Evolutionary conservation across 345 rosid species (phyloP).

Genomic region (Eucalyptus guilfoylei): DNA sequence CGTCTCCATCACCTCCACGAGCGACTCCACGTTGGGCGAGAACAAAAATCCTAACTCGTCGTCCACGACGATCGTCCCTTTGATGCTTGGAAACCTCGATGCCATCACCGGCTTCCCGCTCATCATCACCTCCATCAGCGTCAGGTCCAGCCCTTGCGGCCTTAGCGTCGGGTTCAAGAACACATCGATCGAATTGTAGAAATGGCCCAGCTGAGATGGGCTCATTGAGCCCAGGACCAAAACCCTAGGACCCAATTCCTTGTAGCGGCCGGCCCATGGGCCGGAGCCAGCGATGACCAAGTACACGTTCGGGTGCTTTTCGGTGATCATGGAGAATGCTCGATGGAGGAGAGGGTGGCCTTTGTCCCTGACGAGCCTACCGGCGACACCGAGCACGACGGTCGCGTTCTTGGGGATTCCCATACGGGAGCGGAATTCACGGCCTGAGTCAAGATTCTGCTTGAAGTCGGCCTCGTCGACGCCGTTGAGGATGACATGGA

Average conservation of each 20-base stretch:
- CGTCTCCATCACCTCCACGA: conserved; percentile 39
- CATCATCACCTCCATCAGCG: conserved; percentile 94
- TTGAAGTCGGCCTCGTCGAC: conserved; percentile 53
- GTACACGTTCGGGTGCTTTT: conserved; percentile 29
- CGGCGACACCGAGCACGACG: conserved; percentile 68
- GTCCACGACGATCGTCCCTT: conserved; percentile 70
- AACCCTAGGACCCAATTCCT: conserved; percentile 42
- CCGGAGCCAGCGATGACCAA: conserved; percentile 78
- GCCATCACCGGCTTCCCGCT: conserved; percentile 89
- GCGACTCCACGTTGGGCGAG: conserved; percentile 73
- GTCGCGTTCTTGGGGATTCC: conserved; percentile 46
- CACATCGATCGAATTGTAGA: conserved; percentile 69
- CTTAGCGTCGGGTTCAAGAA: conserved; percentile 84
- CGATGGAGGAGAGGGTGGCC: conserved; percentile 73
- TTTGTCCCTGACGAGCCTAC: conserved; percentile 87
- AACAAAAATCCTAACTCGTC: conserved; percentile 87
- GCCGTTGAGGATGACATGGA: conserved; percentile 88
- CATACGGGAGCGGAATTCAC: conserved; percentile 39
- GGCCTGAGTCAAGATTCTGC: conserved; percentile 25
- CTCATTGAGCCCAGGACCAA: conserved; percentile 63
- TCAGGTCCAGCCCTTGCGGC: conserved; percentile 90
- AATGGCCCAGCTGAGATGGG: conserved; percentile 43
- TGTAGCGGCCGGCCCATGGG: conserved; percentile 82
- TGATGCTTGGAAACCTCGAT: conserved; percentile 78
- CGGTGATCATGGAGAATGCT: conserved; percentile 40